Evolutionary conservation across 345 rosid genomes (phyloP).

Genomic region (Ceriops zippeliana): DNA sequence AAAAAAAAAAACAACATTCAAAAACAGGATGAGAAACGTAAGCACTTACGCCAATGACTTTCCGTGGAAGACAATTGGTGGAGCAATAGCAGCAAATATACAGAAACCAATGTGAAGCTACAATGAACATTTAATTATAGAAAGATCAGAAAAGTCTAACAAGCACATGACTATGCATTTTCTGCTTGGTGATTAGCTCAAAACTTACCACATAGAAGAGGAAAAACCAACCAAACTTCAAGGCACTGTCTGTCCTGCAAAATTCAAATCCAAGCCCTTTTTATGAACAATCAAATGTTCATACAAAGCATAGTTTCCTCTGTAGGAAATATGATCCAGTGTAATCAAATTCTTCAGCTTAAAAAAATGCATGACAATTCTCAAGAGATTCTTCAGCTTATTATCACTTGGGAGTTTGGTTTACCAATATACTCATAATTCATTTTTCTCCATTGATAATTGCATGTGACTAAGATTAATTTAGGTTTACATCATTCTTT

Average conservation of each 20-base stretch:
- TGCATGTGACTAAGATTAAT: too few relatives aligned
- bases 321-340: too few relatives aligned
- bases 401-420: too few relatives aligned
- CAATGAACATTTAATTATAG: slow-evolving; percentile 14
- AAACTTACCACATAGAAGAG: slow-evolving; percentile 83
- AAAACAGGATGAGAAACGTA: neutral
- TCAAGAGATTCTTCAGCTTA: too few relatives aligned
- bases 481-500: too few relatives aligned
- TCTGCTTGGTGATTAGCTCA: neutral
- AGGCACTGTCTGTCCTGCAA: slow-evolving; percentile 96
- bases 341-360: too few relatives aligned
- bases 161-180: slow-evolving; percentile 6
- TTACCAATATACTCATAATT: too few relatives aligned
- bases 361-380: too few relatives aligned
- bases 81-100: slow-evolving; percentile 97
- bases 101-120: slow-evolving; percentile 95
- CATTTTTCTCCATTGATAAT: too few relatives aligned
- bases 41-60: slow-evolving; percentile 89
- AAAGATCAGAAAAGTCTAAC: slow-evolving; percentile 1
- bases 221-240: slow-evolving; percentile 97
- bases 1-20: neutral
- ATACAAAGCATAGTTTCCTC: too few relatives aligned
- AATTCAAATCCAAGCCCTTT: slow-evolving; percentile 15
- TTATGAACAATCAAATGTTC: neutral
- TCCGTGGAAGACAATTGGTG: slow-evolving; percentile 94